Evolutionary conservation across 805 yeast species (phyloP).

Genomic region (Kodamaea laetipori): DNA sequence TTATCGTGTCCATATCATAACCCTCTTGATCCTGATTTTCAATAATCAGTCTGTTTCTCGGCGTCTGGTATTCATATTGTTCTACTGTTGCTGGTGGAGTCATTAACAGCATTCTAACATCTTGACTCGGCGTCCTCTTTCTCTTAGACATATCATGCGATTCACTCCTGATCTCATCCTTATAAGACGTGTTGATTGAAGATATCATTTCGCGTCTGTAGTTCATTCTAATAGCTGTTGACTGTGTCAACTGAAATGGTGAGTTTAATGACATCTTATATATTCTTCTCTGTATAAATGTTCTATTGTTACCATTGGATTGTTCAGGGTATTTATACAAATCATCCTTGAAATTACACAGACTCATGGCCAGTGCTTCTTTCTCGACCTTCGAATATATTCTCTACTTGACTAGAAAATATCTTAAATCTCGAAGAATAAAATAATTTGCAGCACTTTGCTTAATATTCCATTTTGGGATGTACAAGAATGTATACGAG

Average conservation of each 20-base stretch:
- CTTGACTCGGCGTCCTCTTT: background rate
- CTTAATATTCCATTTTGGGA: no score
- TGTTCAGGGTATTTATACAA: background rate
- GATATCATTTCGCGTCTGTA: conserved; percentile 6
- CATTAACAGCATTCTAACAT: conserved; percentile 1
- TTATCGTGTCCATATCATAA: background rate
- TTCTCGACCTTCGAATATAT: conserved; percentile 1
- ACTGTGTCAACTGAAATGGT: conserved; percentile 1
- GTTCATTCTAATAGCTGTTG: background rate
- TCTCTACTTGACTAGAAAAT: conserved; percentile 1
- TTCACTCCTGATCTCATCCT: conserved; percentile 1
- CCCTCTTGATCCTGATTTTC: background rate
- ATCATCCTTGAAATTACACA: conserved; percentile 5
- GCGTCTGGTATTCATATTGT: background rate
- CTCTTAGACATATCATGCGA: background rate
- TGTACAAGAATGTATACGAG: background rate
- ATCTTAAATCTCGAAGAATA: conserved; percentile 3
- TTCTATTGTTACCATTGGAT: background rate
- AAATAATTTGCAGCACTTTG: background rate
- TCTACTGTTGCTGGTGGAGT: background rate
- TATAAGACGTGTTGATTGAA: background rate
- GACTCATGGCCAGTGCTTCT: conserved; percentile 1
- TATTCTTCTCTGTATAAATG: background rate
- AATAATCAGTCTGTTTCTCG: background rate
- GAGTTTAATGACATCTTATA: conserved; percentile 3